phyloP scores from a whole-genome alignment of 2,329 filamentous ascomycete genomes.

The Teratosphaeria destructans region DNA sequence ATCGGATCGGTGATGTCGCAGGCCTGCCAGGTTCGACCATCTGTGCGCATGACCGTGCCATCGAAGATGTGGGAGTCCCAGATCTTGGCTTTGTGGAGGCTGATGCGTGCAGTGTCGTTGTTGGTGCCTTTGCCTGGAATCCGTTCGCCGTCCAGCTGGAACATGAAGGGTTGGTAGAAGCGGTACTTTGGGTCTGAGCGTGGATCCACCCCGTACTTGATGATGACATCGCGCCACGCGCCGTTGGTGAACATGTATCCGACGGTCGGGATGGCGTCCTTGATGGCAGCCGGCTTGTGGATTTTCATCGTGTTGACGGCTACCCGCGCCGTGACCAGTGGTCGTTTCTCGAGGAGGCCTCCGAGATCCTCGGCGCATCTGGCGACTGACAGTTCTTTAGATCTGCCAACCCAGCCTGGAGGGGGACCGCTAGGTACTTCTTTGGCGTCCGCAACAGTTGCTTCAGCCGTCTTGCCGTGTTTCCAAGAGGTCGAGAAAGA shows the following conservation, averaged over 20 bases:
- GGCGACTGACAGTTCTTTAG: constrained; percentile 26
- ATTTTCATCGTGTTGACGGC: constrained; percentile 58
- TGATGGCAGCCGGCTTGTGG: constrained; percentile 45
- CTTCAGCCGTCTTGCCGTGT: constrained; percentile 32
- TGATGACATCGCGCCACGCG: constrained; percentile 80
- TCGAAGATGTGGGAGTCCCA: constrained; percentile 59
- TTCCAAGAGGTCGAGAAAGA: constrained; percentile 34
- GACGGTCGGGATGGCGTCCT: constrained; percentile 69
- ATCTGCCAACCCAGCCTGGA: constrained; percentile 27
- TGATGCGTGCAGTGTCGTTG: neutral
- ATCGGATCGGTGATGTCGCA: constrained; percentile 83
- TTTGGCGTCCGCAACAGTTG: constrained; percentile 51
- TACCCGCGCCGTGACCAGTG: constrained; percentile 77
- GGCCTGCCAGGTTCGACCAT: constrained; percentile 88
- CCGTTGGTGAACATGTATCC: constrained; percentile 90
- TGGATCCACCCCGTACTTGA: constrained; percentile 79
- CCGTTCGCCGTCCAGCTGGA: constrained; percentile 48
- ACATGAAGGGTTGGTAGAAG: constrained; percentile 80
- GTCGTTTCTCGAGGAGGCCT: constrained; percentile 58
- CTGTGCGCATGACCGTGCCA: constrained; percentile 59
- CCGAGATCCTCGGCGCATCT: constrained; percentile 38
- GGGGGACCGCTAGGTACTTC: constrained; percentile 51
- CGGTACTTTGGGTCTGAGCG: constrained; percentile 65
- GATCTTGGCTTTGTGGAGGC: constrained; percentile 1
- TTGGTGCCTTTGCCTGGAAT: constrained; percentile 10